A percentile compares a stretch with the other conserved stretches of the same genome.
phyloP scores from a whole-genome alignment of 2,329 filamentous ascomycete genomes.

The Coniochaeta pulveracea region DNA sequence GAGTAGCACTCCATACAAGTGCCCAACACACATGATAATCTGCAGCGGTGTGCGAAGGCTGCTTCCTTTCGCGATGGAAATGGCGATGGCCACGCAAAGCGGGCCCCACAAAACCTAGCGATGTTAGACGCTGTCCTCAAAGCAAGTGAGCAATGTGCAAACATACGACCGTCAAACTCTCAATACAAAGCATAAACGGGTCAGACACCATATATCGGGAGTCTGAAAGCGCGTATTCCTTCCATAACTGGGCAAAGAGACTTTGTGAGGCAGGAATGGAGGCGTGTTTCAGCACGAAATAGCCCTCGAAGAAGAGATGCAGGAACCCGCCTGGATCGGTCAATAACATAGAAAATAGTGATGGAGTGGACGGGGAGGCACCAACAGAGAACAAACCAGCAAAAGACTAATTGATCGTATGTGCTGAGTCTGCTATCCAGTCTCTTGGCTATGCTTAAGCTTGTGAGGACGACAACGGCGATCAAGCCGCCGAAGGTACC shows the following conservation, averaged over 20 bases:
- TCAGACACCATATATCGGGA: constrained; percentile 77
- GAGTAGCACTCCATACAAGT: constrained; percentile 50
- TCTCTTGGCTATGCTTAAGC: constrained; percentile 18
- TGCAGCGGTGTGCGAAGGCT: constrained; percentile 38
- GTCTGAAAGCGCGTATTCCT: constrained; percentile 81
- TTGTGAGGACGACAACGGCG: constrained; percentile 20
- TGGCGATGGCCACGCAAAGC: constrained; percentile 37
- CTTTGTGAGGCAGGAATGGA: constrained; percentile 56
- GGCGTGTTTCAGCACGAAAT: constrained; percentile 62
- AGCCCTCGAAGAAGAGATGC: constrained; percentile 77
- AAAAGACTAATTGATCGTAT: constrained; percentile 30
- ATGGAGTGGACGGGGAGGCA: constrained; percentile 7
- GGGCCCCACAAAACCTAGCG: constrained; percentile 47
- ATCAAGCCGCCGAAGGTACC: constrained; percentile 24
- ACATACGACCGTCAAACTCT: constrained; percentile 67
- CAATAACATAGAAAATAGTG: constrained; percentile 5
- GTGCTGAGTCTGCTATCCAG: constrained; percentile 19
- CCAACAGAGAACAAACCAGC: constrained; percentile 47
- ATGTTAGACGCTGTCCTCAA: not conserved
- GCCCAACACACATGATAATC: constrained; percentile 36
- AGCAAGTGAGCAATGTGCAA: not conserved
- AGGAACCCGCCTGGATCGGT: constrained; percentile 47
- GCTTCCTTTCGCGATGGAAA: constrained; percentile 29
- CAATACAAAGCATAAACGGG: constrained; percentile 77
- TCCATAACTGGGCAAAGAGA: constrained; percentile 79